Base-by-base conservation (phyloP, 805 yeast species). In the Suhomyces sp. region DNA sequence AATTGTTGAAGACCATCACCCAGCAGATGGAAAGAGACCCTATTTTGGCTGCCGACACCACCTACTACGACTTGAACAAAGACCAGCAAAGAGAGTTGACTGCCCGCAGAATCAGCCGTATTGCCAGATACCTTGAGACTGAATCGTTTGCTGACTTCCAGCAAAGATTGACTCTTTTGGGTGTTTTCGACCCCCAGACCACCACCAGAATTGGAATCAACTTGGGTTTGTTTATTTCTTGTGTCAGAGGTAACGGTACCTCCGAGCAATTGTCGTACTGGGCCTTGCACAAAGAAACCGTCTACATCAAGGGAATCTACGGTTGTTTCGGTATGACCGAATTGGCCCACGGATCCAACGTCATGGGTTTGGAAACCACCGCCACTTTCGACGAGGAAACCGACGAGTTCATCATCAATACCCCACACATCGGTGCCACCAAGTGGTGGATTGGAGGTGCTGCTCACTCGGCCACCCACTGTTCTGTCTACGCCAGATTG, bases 251-350 rank as follows among this genome's bases (percentile, higher is more conserved):
- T 23, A 74, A 74, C 52, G 78, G 78, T 48, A 74, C 78, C 15
- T 68, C 58, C 12, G 68, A 64, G 6, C 78, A 74, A 55, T 72
- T 64, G 56, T 59, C 65, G 40, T 74, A 61, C 60, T 74, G 78
- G 78, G 66, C 70, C 51, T 55, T 65, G 48, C 58, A 60, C 38
- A 73, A 65, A 51, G 75, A 72, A 56, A 65, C 74, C 38, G 64
- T 60, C 48, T 59, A 56, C 54, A 60, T 74, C 54, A 72, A 70
- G 58, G 70, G 68, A 45, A 56, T 73, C 46, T 87, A 85, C 63
- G 97, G 97, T 26, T 91, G 97, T 70, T 90, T 90, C 72, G 90
- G 87, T 46, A 90, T 90, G 97, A 91, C 97, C 13, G 97, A 90
- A 72, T 68, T 90, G 61, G 96, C 90, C 6, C 97, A 90, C 67